Percentiles rank a stretch among this genome's conserved stretches.
Conservation (phyloP, 371 early-diverging fungal species). For the Actinomortierella ambigua region DNA sequence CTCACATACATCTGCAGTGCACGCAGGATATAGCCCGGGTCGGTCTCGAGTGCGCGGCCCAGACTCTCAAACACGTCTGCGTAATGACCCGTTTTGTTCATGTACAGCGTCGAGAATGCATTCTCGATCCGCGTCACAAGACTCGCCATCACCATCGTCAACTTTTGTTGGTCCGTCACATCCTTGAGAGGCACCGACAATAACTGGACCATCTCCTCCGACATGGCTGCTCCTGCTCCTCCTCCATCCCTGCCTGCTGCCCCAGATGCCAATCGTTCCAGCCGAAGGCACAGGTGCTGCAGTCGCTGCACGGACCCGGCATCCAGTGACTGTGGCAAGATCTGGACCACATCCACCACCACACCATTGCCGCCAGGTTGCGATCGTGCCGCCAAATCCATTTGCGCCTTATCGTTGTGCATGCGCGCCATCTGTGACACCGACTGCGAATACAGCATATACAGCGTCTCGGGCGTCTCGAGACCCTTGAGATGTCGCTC, state of each 20-base stretch:
- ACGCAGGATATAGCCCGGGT: slow-evolving; percentile 61
- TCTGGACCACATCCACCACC: background rate
- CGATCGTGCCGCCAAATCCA: background rate
- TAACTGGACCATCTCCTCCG: slow-evolving; percentile 37
- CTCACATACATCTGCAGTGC: slow-evolving; percentile 66
- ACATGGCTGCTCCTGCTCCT: slow-evolving; percentile 15
- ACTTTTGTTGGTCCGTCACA: slow-evolving; percentile 62
- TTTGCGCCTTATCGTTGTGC: too few relatives aligned
- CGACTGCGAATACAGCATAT: slow-evolving; percentile 63
- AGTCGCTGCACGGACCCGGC: slow-evolving; percentile 50
- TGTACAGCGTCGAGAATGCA: slow-evolving; percentile 60
- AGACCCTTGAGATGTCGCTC: slow-evolving; percentile 87
- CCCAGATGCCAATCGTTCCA: slow-evolving; percentile 60
- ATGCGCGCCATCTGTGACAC: background rate
- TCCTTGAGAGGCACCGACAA: slow-evolving; percentile 55
- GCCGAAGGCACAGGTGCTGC: slow-evolving; percentile 55
- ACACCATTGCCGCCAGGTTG: background rate
- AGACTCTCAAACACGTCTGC: slow-evolving; percentile 61
- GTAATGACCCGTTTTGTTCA: slow-evolving; percentile 61
- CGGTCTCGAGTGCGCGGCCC: slow-evolving; percentile 60
- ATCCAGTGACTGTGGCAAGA: slow-evolving; percentile 40
- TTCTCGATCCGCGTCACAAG: slow-evolving; percentile 69
- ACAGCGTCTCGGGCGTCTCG: slow-evolving; percentile 88
- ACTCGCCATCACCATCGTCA: slow-evolving; percentile 60
- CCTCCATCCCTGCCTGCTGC: slow-evolving; percentile 24